These are phyloP conservation scores for Aureobasidium sp. DNA, from an alignment of 2,329 filamentous ascomycete genomes.

Conservation along the genomic window DNA sequence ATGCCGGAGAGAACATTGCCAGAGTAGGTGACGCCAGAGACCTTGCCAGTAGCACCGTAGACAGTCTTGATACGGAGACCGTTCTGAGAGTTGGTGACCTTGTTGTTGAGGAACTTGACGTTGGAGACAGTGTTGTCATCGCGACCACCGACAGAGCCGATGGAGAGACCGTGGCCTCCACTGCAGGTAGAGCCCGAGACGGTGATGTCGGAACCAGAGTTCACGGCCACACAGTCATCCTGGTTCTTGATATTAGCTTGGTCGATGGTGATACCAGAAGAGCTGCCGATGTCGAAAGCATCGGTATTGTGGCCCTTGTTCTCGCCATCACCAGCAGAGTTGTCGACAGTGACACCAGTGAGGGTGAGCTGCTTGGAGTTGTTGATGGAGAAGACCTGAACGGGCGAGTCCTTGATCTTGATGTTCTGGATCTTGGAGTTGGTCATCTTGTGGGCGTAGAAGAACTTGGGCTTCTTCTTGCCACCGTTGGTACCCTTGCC, in stretches of 20 bases:
- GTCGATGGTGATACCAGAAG: conserved; percentile 21
- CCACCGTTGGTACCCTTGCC: conserved; percentile 51
- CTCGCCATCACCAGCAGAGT: conserved; percentile 43
- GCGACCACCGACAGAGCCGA: conserved; percentile 48
- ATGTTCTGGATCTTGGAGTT: conserved; percentile 43
- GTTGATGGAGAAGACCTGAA: conserved; percentile 45
- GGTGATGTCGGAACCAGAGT: conserved; percentile 33
- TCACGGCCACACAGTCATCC: conserved; percentile 26
- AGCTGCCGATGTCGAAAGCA: conserved; percentile 24
- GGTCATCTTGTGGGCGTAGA: conserved; percentile 46
- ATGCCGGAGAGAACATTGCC: conserved; percentile 33
- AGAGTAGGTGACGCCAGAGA: conserved; percentile 45
- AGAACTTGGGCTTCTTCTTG: conserved; percentile 58
- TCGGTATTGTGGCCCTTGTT: conserved; percentile 25
- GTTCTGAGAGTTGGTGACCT: conserved; percentile 41
- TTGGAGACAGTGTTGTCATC: conserved; percentile 42
- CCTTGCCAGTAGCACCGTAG: conserved; percentile 41
- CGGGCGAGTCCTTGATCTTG: conserved; percentile 47
- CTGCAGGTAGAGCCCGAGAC: conserved; percentile 36
- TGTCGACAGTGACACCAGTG: conserved; percentile 47
- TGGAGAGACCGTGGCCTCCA: conserved; percentile 47
- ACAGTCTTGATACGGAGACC: conserved; percentile 49
- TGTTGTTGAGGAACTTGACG: conserved; percentile 41
- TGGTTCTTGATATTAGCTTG: conserved; percentile 24
- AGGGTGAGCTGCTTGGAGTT: conserved; percentile 37